Conservation (phyloP, 345 rosid genomes). For the Corymbia maculata region DNA sequence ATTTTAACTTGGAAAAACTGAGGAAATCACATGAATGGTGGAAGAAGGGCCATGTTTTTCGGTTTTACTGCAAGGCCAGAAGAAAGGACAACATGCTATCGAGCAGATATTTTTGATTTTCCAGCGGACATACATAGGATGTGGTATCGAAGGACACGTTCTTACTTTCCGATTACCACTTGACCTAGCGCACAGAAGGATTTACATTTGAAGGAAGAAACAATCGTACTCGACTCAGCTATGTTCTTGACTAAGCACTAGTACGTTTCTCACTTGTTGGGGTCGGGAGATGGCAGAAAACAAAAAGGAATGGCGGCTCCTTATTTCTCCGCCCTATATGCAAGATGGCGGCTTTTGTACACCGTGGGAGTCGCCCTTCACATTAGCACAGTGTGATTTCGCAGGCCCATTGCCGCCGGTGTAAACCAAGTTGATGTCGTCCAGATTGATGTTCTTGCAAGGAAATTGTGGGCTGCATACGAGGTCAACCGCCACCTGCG, state of each 20-base stretch:
- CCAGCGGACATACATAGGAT: too few species aligned
- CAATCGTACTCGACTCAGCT: neutral
- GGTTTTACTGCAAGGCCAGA: neutral
- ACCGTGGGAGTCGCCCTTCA: neutral
- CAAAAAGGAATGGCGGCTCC: too few species aligned
- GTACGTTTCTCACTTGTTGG: conserved; percentile 32
- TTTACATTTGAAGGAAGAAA: neutral
- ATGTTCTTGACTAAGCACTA: neutral
- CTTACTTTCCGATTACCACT: neutral
- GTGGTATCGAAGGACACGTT: neutral
- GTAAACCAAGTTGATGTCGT: conserved; percentile 1
- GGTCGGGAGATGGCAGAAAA: neutral
- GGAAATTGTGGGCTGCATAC: conserved; percentile 1
- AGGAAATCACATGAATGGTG: neutral
- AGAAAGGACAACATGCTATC: neutral
- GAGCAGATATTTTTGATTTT: neutral
- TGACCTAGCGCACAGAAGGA: neutral
- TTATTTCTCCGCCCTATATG: too few species aligned
- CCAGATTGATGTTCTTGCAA: conserved; percentile 3
- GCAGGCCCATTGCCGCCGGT: neutral
- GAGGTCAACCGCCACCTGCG: conserved; percentile 2
- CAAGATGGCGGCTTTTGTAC: neutral
- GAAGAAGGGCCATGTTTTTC: neutral
- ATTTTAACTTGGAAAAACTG: neutral
- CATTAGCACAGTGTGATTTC: neutral